Conservation (phyloP, 768 basidiomycete species). For the Kwoniella dejecticola region DNA sequence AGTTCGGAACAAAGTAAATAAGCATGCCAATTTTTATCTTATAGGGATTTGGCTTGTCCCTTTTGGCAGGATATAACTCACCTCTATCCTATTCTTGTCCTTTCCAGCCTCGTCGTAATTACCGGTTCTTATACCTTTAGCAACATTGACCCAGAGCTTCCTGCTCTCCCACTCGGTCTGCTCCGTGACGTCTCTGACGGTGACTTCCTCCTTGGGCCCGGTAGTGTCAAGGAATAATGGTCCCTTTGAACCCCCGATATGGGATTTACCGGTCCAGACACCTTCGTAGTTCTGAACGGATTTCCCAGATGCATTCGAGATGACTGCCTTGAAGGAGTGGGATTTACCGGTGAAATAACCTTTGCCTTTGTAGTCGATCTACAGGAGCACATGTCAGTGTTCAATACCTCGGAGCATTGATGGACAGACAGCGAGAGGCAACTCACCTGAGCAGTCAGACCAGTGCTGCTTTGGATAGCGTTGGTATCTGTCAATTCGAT, state of each 20-base stretch:
- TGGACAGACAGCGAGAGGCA: too few species aligned
- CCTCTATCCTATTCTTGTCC: constrained; percentile 92
- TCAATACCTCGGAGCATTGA: too few species aligned
- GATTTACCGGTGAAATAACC: constrained; percentile 93
- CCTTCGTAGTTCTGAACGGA: constrained; percentile 55
- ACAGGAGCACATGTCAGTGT: too few species aligned
- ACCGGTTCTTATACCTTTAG: constrained; percentile 84
- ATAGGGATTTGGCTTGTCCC: too few species aligned
- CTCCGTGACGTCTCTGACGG: constrained; percentile 62
- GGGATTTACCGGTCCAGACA: constrained; percentile 60
- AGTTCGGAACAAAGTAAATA: background rate
- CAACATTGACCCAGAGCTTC: constrained; percentile 78
- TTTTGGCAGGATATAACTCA: too few species aligned
- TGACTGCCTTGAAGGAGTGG: constrained; percentile 83
- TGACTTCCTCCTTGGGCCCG: constrained; percentile 73
- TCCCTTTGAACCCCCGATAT: constrained; percentile 55
- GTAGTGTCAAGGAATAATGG: constrained; percentile 75
- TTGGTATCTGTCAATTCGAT: constrained; percentile 84
- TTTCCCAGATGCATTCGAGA: constrained; percentile 61
- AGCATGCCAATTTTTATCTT: too few species aligned
- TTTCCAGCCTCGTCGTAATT: constrained; percentile 87
- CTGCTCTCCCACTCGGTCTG: constrained; percentile 83
- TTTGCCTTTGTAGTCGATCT: constrained; percentile 92
- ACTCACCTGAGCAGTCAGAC: constrained; percentile 63
- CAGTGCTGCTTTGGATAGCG: constrained; percentile 71